Evolutionary conservation across 768 basidiomycete genomes (phyloP), one percentile per base, ranked within the genome.

Genomic region (Hemileccinum impolitum): DNA sequence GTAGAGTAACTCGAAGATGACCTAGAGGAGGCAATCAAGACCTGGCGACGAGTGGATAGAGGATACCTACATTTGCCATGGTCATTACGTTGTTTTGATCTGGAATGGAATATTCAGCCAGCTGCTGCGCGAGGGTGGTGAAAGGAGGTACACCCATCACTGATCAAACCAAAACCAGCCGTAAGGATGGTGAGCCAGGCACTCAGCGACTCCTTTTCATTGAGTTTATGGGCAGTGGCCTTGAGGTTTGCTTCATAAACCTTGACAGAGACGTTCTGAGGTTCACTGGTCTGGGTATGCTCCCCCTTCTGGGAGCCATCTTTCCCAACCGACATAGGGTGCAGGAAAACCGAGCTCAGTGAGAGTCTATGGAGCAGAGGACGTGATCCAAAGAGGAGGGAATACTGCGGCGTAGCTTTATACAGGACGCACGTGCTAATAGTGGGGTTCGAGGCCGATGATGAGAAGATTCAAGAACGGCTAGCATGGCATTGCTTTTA

Each of bases 61-160:
- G 25, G 25, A 21, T 28, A 50, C 69, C 39, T 55, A 81, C 83
- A 48, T 86, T 85, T 36, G 76, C 61, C 80, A 84, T 79, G 0
- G 83, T 82, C 82, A 85, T 82, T 19, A 85, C 63, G 55, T 80
- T 83, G 61, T 84, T 85, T 61, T 85, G 81, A 61, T 85, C 82
- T 83, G 55, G 36, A 52, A 25, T 15, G 30, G 28, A 18, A 38
- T 41, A 28, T 38, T 54, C 37, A 55, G 19, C 14, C 10, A 15
- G 32, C 48, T 50, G 28, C 23, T 44, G 43, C n/a, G n/a, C 4
- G 25, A 48, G 39, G 12, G 47, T 25, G 44, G 17, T 26, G 31
- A 4, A 13, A 2, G 3, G 39, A 65, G 65, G 58, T 60, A 79
- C 80, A 79, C 32, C 81, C 81, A 67, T 82, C 81, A 43, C 75